These are phyloP conservation scores for Terfezia boudieri DNA, from an alignment of 495 filamentous ascomycete genomes.

Conservation along the genomic window DNA sequence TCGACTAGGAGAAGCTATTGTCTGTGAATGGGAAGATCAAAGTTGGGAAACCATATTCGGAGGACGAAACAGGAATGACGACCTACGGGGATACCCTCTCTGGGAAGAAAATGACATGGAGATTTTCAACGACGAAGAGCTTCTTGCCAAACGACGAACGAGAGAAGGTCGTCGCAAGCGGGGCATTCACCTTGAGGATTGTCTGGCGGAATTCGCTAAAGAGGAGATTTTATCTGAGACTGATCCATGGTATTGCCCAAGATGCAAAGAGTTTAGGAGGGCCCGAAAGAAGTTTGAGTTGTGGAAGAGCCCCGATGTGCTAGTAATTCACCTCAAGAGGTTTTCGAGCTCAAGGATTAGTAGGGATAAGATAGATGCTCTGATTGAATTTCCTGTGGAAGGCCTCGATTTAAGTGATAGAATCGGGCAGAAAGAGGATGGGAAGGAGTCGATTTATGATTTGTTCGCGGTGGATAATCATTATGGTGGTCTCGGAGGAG, in stretches of 20 bases:
- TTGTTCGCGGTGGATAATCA: slow-evolving; percentile 90
- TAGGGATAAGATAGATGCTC: slow-evolving; percentile 70
- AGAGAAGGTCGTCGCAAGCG: slow-evolving; percentile 40
- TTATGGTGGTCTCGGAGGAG: slow-evolving; percentile 72
- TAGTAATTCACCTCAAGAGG: slow-evolving; percentile 85
- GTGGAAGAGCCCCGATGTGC: slow-evolving; percentile 86
- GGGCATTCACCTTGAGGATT: slow-evolving; percentile 72
- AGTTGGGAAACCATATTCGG: slow-evolving; percentile 50
- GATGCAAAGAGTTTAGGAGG: slow-evolving; percentile 77
- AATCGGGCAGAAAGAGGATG: slow-evolving; percentile 54
- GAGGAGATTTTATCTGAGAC: slow-evolving; percentile 79
- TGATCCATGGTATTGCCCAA: slow-evolving; percentile 89
- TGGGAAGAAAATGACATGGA: slow-evolving; percentile 30
- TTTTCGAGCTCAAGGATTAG: slow-evolving; percentile 59
- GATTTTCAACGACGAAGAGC: slow-evolving; percentile 38
- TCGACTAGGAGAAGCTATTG: slow-evolving; percentile 52
- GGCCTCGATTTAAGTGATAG: slow-evolving; percentile 58
- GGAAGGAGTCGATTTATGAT: slow-evolving; percentile 68
- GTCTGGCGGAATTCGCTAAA: slow-evolving; percentile 80
- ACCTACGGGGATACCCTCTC: slow-evolving; percentile 26
- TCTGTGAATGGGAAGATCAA: slow-evolving; percentile 57
- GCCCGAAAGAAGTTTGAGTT: slow-evolving; percentile 92
- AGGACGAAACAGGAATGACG: slow-evolving; percentile 21
- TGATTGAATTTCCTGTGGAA: slow-evolving; percentile 83
- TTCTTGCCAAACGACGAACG: slow-evolving; percentile 35